Evolutionary conservation across 192 early-diverging fungal genomes (phyloP).

Genomic region (Ambispora gerdemannii): DNA sequence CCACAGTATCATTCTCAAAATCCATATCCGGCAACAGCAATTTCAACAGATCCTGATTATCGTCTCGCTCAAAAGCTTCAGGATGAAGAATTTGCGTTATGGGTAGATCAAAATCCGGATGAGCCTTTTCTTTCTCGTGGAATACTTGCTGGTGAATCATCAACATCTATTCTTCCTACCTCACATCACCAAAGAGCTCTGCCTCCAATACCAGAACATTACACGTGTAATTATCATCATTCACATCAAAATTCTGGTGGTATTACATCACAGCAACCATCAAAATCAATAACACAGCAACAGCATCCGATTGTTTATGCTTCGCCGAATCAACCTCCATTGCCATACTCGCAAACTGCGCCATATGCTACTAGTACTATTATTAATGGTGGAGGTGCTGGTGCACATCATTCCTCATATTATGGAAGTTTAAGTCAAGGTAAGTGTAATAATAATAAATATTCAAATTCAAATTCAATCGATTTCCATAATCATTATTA

Average conservation of each 20-base stretch:
- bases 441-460: background rate
- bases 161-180: background rate
- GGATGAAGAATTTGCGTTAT: slow-evolving; percentile 21
- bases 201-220: slow-evolving; percentile 30
- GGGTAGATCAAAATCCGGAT: slow-evolving; percentile 14
- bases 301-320: slow-evolving; percentile 27
- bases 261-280: background rate
- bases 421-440: slow-evolving; percentile 28
- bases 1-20: slow-evolving; percentile 26
- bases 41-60: slow-evolving; percentile 14
- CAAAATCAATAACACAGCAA: background rate
- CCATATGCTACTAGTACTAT: background rate
- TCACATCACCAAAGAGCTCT: background rate
- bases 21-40: slow-evolving; percentile 21
- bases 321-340: slow-evolving; percentile 22
- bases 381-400: background rate
- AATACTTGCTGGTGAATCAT: slow-evolving; percentile 3
- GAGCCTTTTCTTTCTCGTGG: background rate
- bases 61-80: slow-evolving; percentile 29
- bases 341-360: slow-evolving; percentile 7
- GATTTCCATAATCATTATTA: background rate
- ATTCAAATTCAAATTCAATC: background rate
- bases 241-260: slow-evolving; percentile 1
- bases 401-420: background rate
- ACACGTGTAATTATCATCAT: slow-evolving; percentile 24